Conservation (phyloP, 2,329 filamentous ascomycete genomes). For the Bipolaris victoriae region DNA sequence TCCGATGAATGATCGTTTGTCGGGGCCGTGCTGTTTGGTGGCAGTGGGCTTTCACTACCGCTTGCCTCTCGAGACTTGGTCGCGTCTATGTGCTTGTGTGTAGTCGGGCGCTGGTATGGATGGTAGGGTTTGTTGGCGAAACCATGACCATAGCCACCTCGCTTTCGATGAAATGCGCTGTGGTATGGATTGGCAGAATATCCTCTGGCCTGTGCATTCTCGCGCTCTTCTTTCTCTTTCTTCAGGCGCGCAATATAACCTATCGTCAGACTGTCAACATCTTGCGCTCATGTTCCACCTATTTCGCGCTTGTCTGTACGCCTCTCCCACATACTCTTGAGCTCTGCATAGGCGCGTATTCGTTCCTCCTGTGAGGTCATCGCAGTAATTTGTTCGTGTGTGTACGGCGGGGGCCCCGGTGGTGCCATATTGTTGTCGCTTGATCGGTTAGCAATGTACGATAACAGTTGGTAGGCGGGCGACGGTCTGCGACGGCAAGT, state of each 20-base stretch:
- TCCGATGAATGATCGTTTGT: constrained; percentile 16
- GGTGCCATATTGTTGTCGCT: constrained; percentile 26
- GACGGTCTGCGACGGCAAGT: not conserved
- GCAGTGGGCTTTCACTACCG: not conserved
- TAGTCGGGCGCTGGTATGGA: constrained; percentile 27
- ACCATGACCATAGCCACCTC: constrained; percentile 17
- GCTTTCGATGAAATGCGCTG: constrained; percentile 4
- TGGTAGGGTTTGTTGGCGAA: constrained; percentile 22
- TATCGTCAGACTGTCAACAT: constrained; percentile 20
- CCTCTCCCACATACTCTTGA: constrained; percentile 29
- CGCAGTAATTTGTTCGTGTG: constrained; percentile 30
- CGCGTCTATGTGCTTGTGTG: constrained; percentile 13
- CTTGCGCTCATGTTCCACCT: constrained; percentile 15
- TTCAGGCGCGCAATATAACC: constrained; percentile 31
- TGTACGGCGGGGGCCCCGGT: constrained; percentile 36
- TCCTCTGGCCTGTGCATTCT: constrained; percentile 12
- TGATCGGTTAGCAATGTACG: constrained; percentile 7
- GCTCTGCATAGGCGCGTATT: constrained; percentile 31
- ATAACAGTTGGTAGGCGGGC: not conserved
- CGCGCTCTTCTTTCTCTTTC: constrained; percentile 26
- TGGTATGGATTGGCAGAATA: constrained; percentile 3
- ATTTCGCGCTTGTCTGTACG: not conserved
- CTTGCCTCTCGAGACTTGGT: constrained; percentile 9
- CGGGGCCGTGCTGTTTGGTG: constrained; percentile 1
- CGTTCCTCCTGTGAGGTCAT: constrained; percentile 30